A percentile compares a stretch with the other conserved stretches of the same genome.
phyloP scores from a whole-genome alignment of 495 filamentous ascomycete species.

The Elasticomyces elasticus region DNA sequence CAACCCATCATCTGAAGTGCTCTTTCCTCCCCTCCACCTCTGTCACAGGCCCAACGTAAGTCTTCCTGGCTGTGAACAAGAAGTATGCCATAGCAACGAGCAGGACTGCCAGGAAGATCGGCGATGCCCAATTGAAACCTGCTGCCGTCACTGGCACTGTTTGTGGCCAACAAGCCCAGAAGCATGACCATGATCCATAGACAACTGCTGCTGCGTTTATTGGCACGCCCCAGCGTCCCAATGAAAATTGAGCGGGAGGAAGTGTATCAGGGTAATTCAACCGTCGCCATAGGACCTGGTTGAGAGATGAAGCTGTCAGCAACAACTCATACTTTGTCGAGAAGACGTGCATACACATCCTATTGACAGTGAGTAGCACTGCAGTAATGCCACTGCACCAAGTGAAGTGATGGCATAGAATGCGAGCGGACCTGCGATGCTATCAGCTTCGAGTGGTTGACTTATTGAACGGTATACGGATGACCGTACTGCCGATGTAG shows the following conservation, averaged over 20 bases:
- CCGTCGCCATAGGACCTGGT: constrained; percentile 17
- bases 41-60: constrained; percentile 1
- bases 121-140: not conserved
- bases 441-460: too few relatives aligned
- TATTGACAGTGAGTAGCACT: constrained; percentile 15
- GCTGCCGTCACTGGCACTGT: not conserved
- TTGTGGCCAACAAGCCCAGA: constrained; percentile 1
- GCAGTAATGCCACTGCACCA: constrained; percentile 10
- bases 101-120: not conserved
- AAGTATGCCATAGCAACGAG: not conserved
- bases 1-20: constrained; percentile 6
- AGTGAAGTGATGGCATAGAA: constrained; percentile 30
- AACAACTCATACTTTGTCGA: not conserved
- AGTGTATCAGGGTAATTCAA: constrained; percentile 21
- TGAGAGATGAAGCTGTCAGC: not conserved
- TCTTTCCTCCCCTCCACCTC: constrained; percentile 1
- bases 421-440: not conserved
- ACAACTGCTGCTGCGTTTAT: constrained; percentile 23
- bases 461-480: constrained; percentile 30
- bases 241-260: constrained; percentile 19
- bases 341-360: constrained; percentile 13
- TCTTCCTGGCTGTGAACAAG: not conserved
- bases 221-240: constrained; percentile 23
- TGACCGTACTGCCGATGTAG: constrained; percentile 47
- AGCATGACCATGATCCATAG: constrained; percentile 21